Percentiles rank a stretch among this genome's conserved stretches.
phyloP scores from a whole-genome alignment of 2,329 filamentous ascomycete species.

The Colletotrichum caudatum region DNA sequence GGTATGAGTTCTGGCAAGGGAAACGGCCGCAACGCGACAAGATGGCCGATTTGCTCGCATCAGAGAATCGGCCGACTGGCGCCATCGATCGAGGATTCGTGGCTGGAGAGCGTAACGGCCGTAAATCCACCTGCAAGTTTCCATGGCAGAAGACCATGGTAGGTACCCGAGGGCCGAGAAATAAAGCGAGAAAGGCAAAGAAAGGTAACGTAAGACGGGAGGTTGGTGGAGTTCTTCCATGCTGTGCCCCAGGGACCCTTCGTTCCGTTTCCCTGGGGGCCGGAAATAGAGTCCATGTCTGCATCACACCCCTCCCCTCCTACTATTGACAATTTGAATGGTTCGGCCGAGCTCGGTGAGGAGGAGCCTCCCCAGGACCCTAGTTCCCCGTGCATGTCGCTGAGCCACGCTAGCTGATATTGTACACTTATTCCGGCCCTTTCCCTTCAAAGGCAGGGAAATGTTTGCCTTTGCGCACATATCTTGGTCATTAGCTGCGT shows the following conservation, averaged over 20 bases:
- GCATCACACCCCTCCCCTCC: no score
- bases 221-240: constrained; percentile 13
- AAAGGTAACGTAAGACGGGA: constrained; percentile 17
- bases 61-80: background rate
- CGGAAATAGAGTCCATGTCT: background rate
- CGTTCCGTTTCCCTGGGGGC: constrained; percentile 13
- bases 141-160: no score
- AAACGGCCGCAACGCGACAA: background rate
- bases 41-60: background rate
- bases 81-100: constrained; percentile 9
- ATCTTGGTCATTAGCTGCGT: background rate
- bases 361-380: background rate
- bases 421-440: background rate
- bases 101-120: constrained; percentile 4
- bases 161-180: background rate
- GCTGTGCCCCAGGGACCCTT: background rate
- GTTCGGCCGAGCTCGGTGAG: background rate
- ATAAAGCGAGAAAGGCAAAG: background rate
- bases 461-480: background rate
- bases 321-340: background rate
- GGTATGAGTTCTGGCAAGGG: background rate
- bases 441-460: background rate
- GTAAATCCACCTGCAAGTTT: no score
- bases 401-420: background rate
- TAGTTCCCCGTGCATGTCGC: background rate